Evolutionary conservation across 345 rosid genomes (phyloP), one percentile per base, ranked within the genome.

Genomic region (Salix arbutifolia): DNA sequence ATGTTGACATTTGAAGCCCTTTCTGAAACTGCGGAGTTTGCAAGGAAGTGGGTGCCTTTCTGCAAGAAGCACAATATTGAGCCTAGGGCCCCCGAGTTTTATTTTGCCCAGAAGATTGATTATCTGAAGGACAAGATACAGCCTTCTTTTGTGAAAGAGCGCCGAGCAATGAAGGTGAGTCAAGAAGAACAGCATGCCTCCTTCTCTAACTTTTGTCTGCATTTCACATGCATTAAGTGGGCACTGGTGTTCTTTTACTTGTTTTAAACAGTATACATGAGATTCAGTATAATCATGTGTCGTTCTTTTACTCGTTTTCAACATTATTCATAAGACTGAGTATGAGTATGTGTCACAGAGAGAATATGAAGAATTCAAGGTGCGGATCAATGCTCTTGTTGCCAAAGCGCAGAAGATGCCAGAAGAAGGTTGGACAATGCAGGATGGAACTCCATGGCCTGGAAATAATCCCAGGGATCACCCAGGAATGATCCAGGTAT

Each of bases 401-500:
- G 93, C 93, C 71, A 96, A 96, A 84, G 99, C 99, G 73, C 99
- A 94, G 74, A 96, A 96, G 86, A 80, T 89, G 91, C 99, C 99
- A 42, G 99, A 96, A 89, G 99, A 96, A 89, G 99, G 99, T 70
- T 96, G 99, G 99, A 96, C 99, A 18, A 96, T 96, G 99, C 98
- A 96, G 85, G 99, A 96, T 88, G 99, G 99, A 69, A 96, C 99
- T 78, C 88, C 98, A 6, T 96, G 99, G 99, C 98, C 99, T 74
- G 99, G 99, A 80, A 96, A 96, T 84, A 96, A 96, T 86, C 82
- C 98, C 37, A 88, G 99, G 81, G 99, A 96, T 85, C 99, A 96
- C 83, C 99, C 99, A 44, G 99, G 99, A 87, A 96, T 96, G 99
- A 96, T 92, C 56, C 98, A 90, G 94, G 97, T 89, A 81, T 67